Evolutionary conservation across 2,329 filamentous ascomycete genomes (phyloP).

Genomic region (Pyrenochaeta sp.): DNA sequence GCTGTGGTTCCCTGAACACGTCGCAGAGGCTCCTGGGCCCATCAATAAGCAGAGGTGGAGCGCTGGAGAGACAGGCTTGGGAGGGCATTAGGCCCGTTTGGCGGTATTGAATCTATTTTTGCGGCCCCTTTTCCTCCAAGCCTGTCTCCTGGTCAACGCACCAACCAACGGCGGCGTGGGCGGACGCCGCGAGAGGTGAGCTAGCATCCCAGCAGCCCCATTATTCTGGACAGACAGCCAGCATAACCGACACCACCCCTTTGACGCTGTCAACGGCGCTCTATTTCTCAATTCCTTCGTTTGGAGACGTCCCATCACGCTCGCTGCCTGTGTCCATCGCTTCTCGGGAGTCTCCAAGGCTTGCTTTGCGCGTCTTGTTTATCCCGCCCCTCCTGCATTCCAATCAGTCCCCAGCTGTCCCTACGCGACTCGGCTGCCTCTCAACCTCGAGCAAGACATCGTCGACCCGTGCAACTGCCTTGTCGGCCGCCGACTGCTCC

Average conservation of each 20-base stretch:
- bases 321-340: conserved; percentile 40
- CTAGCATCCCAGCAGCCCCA: conserved; percentile 26
- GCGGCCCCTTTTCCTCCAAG: conserved; percentile 25
- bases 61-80: conserved; percentile 11
- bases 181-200: conserved; percentile 14
- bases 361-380: conserved; percentile 22
- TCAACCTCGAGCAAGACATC: conserved; percentile 10
- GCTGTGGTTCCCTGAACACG: background rate
- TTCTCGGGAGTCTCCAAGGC: conserved; percentile 5
- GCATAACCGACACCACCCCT: conserved; percentile 29
- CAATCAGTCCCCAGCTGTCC: conserved; percentile 19
- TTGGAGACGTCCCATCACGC: conserved; percentile 32
- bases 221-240: conserved; percentile 22
- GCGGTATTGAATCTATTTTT: conserved; percentile 31
- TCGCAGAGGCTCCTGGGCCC: conserved; percentile 3
- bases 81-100: conserved; percentile 17
- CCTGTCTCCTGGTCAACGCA: conserved; percentile 24
- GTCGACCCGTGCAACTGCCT: conserved; percentile 14
- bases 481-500: conserved; percentile 7
- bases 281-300: conserved; percentile 36
- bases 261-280: conserved; percentile 28
- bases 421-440: conserved; percentile 16
- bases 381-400: conserved; percentile 31
- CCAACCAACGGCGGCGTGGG: conserved; percentile 21
- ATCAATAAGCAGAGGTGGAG: conserved; percentile 23